A percentile compares a stretch with the other conserved stretches of the same genome.
These are phyloP conservation scores for Paraconiothyrium sp. DNA, from an alignment of 2,329 filamentous ascomycete species.

Conservation along the genomic window DNA sequence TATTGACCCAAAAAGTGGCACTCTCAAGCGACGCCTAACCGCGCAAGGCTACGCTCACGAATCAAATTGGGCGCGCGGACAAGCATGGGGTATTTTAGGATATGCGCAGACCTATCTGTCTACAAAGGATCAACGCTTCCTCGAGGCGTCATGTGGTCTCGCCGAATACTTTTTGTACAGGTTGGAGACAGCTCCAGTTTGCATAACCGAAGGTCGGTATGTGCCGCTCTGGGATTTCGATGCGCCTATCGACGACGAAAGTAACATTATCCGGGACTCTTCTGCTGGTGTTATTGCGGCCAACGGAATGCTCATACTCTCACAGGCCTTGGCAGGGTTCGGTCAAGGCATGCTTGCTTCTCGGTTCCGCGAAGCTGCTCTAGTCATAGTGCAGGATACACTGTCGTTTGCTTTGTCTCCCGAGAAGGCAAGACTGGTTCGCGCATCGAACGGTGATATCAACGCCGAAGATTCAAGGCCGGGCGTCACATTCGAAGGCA, in stretches of 20 bases:
- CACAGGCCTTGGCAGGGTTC: constrained; percentile 36
- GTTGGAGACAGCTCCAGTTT: constrained; percentile 39
- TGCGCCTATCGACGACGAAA: constrained; percentile 48
- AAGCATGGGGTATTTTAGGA: constrained; percentile 58
- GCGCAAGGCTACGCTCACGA: constrained; percentile 55
- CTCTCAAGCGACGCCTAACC: constrained; percentile 51
- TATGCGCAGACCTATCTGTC: constrained; percentile 55
- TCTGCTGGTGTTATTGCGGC: constrained; percentile 53
- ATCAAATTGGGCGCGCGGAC: constrained; percentile 56
- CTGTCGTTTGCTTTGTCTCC: constrained; percentile 37
- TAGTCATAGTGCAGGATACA: constrained; percentile 29
- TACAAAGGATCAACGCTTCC: constrained; percentile 52
- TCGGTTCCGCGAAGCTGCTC: constrained; percentile 25
- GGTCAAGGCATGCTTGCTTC: constrained; percentile 42
- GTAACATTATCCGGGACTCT: constrained; percentile 50
- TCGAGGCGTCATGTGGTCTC: constrained; percentile 52
- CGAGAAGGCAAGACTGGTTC: constrained; percentile 29
- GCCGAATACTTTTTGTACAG: constrained; percentile 57
- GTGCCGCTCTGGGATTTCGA: constrained; percentile 61
- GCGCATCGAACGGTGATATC: constrained; percentile 27
- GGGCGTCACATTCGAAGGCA: constrained; percentile 48
- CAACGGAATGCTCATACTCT: constrained; percentile 47
- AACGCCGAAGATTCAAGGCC: constrained; percentile 29
- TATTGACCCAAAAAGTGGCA: constrained; percentile 50
- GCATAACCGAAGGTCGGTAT: constrained; percentile 25